Percentiles rank a stretch among this genome's conserved stretches.
Conservation (phyloP, 371 early-diverging fungal genomes). For the Lichtheimia hyalospora region DNA sequence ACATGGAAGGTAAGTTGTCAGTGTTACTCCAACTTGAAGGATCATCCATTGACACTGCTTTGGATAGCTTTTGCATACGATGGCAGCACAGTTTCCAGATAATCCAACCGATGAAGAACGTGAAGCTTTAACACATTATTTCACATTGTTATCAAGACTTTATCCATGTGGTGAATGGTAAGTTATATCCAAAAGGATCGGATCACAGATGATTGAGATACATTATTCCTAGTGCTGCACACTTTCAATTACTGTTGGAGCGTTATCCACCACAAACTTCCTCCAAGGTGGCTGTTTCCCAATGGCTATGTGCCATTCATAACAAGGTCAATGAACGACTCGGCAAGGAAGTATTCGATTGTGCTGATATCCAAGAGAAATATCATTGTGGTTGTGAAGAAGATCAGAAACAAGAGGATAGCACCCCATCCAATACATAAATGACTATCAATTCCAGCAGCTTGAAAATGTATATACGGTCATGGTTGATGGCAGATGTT, state of each 20-base stretch:
- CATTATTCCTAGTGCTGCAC: constrained; percentile 66
- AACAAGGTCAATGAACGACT: constrained; percentile 95
- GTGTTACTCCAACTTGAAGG: not conserved
- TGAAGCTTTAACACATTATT: constrained; percentile 75
- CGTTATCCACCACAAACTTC: constrained; percentile 86
- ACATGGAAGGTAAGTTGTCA: constrained; percentile 63
- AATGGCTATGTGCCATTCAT: constrained; percentile 95
- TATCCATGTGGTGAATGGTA: constrained; percentile 99
- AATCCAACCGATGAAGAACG: constrained; percentile 83
- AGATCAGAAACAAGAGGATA: not conserved
- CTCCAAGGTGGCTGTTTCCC: constrained; percentile 73
- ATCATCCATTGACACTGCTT: not conserved
- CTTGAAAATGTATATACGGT: no score
- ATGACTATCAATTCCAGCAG: not conserved
- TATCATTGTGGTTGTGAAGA: constrained; percentile 93
- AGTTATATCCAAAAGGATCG: not conserved
- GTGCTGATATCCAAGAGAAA: constrained; percentile 75
- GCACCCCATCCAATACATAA: not conserved
- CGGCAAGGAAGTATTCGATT: constrained; percentile 89
- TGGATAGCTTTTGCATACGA: constrained; percentile 88
- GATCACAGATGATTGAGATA: no score
- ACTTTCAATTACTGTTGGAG: constrained; percentile 80
- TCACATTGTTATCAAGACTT: constrained; percentile 83
- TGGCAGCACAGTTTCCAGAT: constrained; percentile 92
- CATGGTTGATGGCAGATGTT: no score